Conservation (phyloP, 2,329 filamentous ascomycete genomes). For the Aspergillus pseudonomiae region DNA sequence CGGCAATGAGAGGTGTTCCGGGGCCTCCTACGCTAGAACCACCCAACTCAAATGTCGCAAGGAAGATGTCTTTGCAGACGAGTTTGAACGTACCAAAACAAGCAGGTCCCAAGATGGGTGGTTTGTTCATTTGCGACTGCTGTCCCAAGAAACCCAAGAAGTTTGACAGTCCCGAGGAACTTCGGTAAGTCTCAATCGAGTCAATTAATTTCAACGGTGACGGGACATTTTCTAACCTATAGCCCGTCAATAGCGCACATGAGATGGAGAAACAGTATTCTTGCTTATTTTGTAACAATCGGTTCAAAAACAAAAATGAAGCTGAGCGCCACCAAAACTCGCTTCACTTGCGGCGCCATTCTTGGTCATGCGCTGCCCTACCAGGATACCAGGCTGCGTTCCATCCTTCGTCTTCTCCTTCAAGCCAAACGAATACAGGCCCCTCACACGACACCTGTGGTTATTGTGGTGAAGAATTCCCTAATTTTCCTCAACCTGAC, state of each 20-base stretch:
- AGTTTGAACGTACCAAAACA: constrained; percentile 37
- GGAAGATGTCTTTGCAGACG: constrained; percentile 52
- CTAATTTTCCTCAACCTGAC: constrained; percentile 72
- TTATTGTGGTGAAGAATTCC: constrained; percentile 93
- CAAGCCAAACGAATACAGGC: constrained; percentile 37
- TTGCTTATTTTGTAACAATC: constrained; percentile 87
- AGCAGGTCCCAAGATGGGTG: constrained; percentile 53
- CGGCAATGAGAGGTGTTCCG: constrained; percentile 39
- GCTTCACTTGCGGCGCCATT: constrained; percentile 86
- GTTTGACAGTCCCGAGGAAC: constrained; percentile 80
- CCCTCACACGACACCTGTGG: constrained; percentile 74
- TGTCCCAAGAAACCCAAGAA: constrained; percentile 97
- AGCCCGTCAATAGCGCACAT: constrained; percentile 64
- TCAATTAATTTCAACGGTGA: neutral
- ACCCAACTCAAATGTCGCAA: constrained; percentile 40
- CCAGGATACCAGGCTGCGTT: constrained; percentile 77
- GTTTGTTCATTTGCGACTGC: constrained; percentile 80
- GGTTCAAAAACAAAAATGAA: constrained; percentile 99
- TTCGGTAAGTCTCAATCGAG: constrained; percentile 66
- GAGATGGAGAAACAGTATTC: constrained; percentile 96
- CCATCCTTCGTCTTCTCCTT: constrained; percentile 68
- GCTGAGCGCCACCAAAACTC: constrained; percentile 96
- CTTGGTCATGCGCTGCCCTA: constrained; percentile 94
- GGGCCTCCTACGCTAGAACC: constrained; percentile 43
- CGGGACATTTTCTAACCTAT: neutral